A percentile compares a stretch with the other conserved stretches of the same genome.
Conservation (phyloP, 1,284 basidiomycete genomes). For the Leccinum pachyderme region DNA sequence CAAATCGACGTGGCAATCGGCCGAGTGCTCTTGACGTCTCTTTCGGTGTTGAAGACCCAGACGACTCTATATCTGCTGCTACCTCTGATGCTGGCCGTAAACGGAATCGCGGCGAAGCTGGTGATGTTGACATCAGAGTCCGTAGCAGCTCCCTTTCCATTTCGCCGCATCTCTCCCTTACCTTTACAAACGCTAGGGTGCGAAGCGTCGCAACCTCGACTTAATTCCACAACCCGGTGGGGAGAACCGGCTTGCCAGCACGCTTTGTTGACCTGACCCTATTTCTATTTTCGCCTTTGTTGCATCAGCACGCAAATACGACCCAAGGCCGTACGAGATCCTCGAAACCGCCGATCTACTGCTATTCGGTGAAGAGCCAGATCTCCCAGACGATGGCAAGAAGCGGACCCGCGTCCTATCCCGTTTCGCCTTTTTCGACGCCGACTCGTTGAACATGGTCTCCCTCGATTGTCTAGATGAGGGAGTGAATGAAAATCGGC, state of each 20-base stretch:
- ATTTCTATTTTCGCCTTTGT: neutral
- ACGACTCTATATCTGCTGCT: slow-evolving; percentile 22
- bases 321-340: slow-evolving; percentile 30
- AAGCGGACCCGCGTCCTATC: slow-evolving; percentile 40
- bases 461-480: slow-evolving; percentile 10
- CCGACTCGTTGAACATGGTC: slow-evolving; percentile 21
- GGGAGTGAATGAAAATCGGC: slow-evolving; percentile 11
- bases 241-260: neutral
- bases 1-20: slow-evolving; percentile 29
- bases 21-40: slow-evolving; percentile 36
- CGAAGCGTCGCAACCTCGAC: slow-evolving; percentile 32
- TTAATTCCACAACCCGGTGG: slow-evolving; percentile 16
- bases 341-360: slow-evolving; percentile 31
- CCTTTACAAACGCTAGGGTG: slow-evolving; percentile 10
- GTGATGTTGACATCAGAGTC: slow-evolving; percentile 19
- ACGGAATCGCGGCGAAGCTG: slow-evolving; percentile 18
- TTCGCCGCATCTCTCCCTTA: neutral
- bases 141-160: neutral
- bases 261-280: neutral
- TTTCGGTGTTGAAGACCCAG: slow-evolving; percentile 22
- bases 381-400: slow-evolving; percentile 20
- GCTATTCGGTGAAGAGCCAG: slow-evolving; percentile 35
- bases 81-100: slow-evolving; percentile 32
- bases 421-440: slow-evolving; percentile 43
- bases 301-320: slow-evolving; percentile 24